phyloP scores from a whole-genome alignment of 2,329 filamentous ascomycete genomes.

The Xylaria hypoxylon region DNA sequence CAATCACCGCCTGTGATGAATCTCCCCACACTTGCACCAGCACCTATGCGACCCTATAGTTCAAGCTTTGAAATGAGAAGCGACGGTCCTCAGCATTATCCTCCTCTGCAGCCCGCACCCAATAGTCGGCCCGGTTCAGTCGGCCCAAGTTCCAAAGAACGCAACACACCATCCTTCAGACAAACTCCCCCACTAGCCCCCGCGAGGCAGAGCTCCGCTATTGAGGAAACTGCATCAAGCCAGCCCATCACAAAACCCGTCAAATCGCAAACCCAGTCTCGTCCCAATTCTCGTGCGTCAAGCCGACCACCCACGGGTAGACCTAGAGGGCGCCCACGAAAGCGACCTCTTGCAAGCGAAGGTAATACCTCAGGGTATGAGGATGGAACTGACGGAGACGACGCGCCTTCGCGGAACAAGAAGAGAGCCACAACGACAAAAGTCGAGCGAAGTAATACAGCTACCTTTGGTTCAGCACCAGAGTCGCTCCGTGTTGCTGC shows the following conservation, averaged over 20 bases:
- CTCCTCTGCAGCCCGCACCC: conserved; percentile 37
- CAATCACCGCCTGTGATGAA: conserved; percentile 49
- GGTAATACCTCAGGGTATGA: conserved; percentile 82
- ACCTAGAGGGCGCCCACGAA: conserved; percentile 67
- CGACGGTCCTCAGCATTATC: conserved; percentile 38
- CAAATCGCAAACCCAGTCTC: conserved; percentile 62
- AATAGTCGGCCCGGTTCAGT: conserved; percentile 47
- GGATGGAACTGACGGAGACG: conserved; percentile 71
- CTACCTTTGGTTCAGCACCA: conserved; percentile 76
- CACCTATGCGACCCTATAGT: conserved; percentile 45
- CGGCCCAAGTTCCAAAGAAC: conserved; percentile 42
- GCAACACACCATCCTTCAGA: conserved; percentile 22
- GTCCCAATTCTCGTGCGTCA: conserved; percentile 71
- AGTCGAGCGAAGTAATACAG: conserved; percentile 77
- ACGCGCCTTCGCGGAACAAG: conserved; percentile 64
- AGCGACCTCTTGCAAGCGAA: conserved; percentile 60
- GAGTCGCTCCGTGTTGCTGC: conserved; percentile 91
- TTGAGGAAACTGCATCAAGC: conserved; percentile 39
- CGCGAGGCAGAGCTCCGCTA: conserved; percentile 35
- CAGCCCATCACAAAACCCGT: conserved; percentile 47
- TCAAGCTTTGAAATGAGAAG: conserved; percentile 45
- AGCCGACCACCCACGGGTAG: conserved; percentile 64
- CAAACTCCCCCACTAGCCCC: conserved; percentile 34
- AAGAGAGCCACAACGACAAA: conserved; percentile 85
- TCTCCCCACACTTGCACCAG: conserved; percentile 50